phyloP scores from a whole-genome alignment of 108 stramenopile species.

The Cyclotella choctawhatcheeana region DNA sequence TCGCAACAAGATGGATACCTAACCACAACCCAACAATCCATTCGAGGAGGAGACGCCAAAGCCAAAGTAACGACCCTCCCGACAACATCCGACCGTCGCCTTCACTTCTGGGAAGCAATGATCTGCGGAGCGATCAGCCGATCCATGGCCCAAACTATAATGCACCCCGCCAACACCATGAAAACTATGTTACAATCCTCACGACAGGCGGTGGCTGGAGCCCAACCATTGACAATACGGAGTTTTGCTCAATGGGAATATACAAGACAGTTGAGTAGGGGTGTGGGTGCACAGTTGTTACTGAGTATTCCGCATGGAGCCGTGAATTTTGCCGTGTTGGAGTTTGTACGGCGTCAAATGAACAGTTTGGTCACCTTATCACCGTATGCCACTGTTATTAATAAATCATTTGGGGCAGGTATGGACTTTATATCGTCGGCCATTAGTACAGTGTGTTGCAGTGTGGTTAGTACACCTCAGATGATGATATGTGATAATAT shows the following conservation, averaged over 20 bases:
- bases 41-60: constrained; percentile 34
- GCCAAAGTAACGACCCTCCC: background rate
- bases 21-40: background rate
- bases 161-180: constrained; percentile 92
- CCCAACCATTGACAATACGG: constrained; percentile 49
- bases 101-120: constrained; percentile 88
- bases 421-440: constrained; percentile 94
- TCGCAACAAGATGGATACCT: background rate
- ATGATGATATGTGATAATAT: constrained; percentile 97
- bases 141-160: constrained; percentile 86
- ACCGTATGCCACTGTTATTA: constrained; percentile 50
- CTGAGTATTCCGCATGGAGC: constrained; percentile 96
- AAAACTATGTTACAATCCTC: constrained; percentile 94
- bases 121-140: constrained; percentile 87
- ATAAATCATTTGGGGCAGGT: constrained; percentile 70
- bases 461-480: constrained; percentile 91
- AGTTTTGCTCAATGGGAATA: constrained; percentile 60
- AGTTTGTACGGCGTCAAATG: constrained; percentile 78
- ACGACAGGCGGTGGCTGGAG: constrained; percentile 41
- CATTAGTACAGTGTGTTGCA: constrained; percentile 90
- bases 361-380: constrained; percentile 51
- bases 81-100: constrained; percentile 34
- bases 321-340: constrained; percentile 95
- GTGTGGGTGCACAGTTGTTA: constrained; percentile 95
- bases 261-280: constrained; percentile 77